Evolutionary conservation across 1,284 basidiomycete species (phyloP), one percentile per base, ranked within the genome.

Genomic region (Sporisorium exsertum): DNA sequence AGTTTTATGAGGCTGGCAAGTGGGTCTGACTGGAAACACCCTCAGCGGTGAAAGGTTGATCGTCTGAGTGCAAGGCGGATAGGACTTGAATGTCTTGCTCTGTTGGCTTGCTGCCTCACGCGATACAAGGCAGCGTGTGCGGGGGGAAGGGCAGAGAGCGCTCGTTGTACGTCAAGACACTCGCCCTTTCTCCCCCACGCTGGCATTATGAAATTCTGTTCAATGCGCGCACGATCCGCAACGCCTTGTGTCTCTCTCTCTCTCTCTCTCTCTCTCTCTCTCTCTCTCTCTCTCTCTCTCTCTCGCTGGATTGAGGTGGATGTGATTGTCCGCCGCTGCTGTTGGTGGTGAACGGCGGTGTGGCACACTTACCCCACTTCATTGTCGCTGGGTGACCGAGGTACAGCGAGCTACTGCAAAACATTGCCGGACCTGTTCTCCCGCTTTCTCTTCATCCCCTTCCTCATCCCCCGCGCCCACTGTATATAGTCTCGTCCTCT

Each of bases 351-450:
- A 22, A 24, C 24, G 45, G 9, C 15, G 45, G 5, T 22, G 24
- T 24, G 45, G 45, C 24, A 26, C 20, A 26, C 45, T 29, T 49
- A 49, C 47, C 47, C 47, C 47, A 49, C 47, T 49, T 49, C 10
- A 24, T 49, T 18, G 1, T 29, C 18, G 15, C 37, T n/a, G 37
- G 5, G 37, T 40, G 37, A 12, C 37, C 37, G 40, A 43, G 1
- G 27, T 6, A 4, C 20, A 24, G 8, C 45, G 15, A 46, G 46
- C 47, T 50, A 10, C 27, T 33, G 47, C 45, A 3, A 3, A 5
- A 13, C 9, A 18, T 24, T 16, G 15, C 47, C 47, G 24, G 20
- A 2, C 26, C 24, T 49, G 26, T n/a, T 50, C 47, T 32, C 47
- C 37, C 37, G 5, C 37, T 5, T 20, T 43, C 18, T 8, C 8